A percentile compares a stretch with the other conserved stretches of the same genome.
Evolutionary conservation across 371 early-diverging fungal genomes (phyloP).

Genomic region (Mortierella sp.): DNA sequence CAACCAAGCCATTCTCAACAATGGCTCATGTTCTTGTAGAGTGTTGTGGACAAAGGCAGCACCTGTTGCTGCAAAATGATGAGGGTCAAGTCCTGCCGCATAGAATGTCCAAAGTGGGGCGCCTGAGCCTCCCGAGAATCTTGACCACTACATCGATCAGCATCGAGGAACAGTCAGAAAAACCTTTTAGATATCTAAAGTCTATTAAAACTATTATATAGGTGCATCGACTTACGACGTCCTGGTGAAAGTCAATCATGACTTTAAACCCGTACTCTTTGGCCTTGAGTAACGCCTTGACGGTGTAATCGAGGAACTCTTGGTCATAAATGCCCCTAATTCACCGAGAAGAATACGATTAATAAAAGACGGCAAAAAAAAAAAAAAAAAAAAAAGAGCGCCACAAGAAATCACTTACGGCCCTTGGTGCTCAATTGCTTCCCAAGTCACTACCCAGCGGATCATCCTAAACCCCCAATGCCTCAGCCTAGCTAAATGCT

Average conservation of each 20-base stretch:
- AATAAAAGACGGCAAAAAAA: background rate
- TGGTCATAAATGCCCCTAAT: conserved; percentile 82
- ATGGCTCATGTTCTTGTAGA: conserved; percentile 61
- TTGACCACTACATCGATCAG: conserved; percentile 70
- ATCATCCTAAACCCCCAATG: conserved; percentile 86
- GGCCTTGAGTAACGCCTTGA: conserved; percentile 73
- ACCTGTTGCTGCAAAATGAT: conserved; percentile 70
- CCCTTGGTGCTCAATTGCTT: conserved; percentile 84
- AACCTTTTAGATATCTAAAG: too few relatives aligned
- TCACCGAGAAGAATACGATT: too few relatives aligned
- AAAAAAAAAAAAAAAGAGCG: background rate
- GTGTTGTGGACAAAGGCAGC: conserved; percentile 82
- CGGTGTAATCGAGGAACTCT: conserved; percentile 83
- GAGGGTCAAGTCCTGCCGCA: conserved; percentile 77
- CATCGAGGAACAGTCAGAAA: too few relatives aligned
- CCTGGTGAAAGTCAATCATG: conserved; percentile 89
- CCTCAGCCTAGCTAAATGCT: conserved; percentile 78
- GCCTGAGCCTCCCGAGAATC: conserved; percentile 88
- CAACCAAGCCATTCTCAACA: conserved; percentile 88
- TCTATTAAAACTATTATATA: background rate
- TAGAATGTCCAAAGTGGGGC: conserved; percentile 90
- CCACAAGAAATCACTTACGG: conserved; percentile 62
- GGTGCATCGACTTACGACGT: conserved; percentile 61
- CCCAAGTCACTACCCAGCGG: conserved; percentile 88
- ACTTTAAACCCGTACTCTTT: conserved; percentile 77